Evolutionary conservation across 768 basidiomycete genomes (phyloP), one percentile per base, ranked within the genome.

Genomic region (Mycena pura): DNA sequence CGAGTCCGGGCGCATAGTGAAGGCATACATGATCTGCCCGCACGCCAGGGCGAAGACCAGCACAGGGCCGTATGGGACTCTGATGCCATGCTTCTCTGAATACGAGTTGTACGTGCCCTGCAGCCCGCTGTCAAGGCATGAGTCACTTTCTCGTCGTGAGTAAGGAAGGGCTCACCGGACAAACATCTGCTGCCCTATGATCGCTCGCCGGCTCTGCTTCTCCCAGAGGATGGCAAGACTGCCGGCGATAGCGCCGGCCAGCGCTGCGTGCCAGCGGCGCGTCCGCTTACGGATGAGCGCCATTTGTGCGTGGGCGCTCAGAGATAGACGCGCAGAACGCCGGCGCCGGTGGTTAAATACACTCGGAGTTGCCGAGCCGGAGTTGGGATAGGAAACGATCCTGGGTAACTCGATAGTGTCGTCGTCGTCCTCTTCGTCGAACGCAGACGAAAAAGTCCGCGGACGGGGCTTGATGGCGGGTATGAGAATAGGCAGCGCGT

Each of bases 121-220:
- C 3, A 91, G 77, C 2, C 90, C 90, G 32, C 89, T 88, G 53
- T n/a, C 24, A 38, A 41, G 31, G 21, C 47, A 54, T 50, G 19
- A 52, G 36, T 21, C 19, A 22, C 36, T 29, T 47, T n/a, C n/a
- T 10, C 14, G 36, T 51, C 6, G 19, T 47, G 3, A 10, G 25
- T 8, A 8, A 13, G 6, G 57, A 3, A 3, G 2, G n/a, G 77
- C 87, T 48, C 58, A 88, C 93, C 94, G 85, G 53, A 95, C 94
- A 76, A 95, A 93, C 68, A 93, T 72, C 73, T 95, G 95, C 68
- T 96, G 93, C 93, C 66, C 94, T 82, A 11, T 79, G 75, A 84
- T 83, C 15, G 80, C 75, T 59, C 91, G 79, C 32, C 90, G 73
- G 3, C 81, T 80, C 59, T 77, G 79, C 69, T 85, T 91, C 77